Conservation (phyloP, 2,329 filamentous ascomycete species). For the Lasiodiplodia sp. region DNA sequence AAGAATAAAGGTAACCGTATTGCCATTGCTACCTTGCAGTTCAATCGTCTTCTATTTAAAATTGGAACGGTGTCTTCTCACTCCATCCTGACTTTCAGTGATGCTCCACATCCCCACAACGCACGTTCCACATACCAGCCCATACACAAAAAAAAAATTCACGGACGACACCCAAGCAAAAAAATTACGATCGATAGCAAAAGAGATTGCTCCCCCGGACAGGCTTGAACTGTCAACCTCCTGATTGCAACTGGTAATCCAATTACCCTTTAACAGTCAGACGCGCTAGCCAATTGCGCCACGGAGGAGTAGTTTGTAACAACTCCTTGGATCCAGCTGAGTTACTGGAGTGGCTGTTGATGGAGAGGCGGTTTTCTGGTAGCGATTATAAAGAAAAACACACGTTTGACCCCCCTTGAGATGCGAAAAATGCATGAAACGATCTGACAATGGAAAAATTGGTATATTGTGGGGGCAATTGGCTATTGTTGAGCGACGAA, state of each 20-base stretch:
- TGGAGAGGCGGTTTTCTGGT: not conserved
- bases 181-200: not conserved
- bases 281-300: conserved; percentile 65
- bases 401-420: not conserved
- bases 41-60: no score
- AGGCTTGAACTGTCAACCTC: conserved; percentile 30
- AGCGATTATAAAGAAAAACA: not conserved
- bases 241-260: not conserved
- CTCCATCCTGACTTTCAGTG: no score
- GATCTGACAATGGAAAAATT: no score
- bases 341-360: not conserved
- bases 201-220: conserved; percentile 23
- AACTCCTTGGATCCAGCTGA: not conserved
- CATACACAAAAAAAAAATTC: not conserved
- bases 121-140: not conserved
- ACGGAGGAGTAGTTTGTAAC: conserved; percentile 40
- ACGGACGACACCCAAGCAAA: not conserved
- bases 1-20: no score
- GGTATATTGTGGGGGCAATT: no score
- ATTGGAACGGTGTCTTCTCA: no score
- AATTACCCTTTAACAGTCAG: conserved; percentile 58
- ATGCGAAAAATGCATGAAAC: no score
- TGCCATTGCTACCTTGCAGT: no score
- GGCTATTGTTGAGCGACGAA: no score
- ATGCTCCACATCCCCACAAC: not conserved